Evolutionary conservation across 352 stramenopile genomes (phyloP).

Genomic region (Aphanomyces cochlioides): DNA sequence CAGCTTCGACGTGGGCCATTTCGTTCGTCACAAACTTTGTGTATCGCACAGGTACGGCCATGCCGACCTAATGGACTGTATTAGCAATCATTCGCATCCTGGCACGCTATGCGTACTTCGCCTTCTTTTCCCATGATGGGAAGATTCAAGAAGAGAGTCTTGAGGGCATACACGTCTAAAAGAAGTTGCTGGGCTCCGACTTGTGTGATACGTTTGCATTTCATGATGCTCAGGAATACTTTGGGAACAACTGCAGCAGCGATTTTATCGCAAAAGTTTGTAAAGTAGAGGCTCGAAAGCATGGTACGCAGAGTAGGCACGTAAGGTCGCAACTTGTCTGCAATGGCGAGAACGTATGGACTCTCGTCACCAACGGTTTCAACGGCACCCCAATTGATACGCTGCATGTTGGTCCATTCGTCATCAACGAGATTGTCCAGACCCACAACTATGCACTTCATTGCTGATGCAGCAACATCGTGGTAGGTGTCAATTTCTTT

Average conservation of each 20-base stretch:
- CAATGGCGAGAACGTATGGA: slow-evolving; percentile 91
- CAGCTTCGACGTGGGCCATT: slow-evolving; percentile 93
- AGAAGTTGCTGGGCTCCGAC: slow-evolving; percentile 97
- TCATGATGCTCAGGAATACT: slow-evolving; percentile 85
- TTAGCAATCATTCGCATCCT: too few relatives aligned
- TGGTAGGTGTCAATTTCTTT: slow-evolving; percentile 94
- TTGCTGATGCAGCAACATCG: slow-evolving; percentile 90
- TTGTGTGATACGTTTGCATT: slow-evolving; percentile 93
- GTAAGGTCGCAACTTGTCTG: slow-evolving; percentile 89
- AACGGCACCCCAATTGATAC: slow-evolving; percentile 92
- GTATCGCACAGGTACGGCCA: slow-evolving; percentile 90
- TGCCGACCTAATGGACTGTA: slow-evolving; percentile 19
- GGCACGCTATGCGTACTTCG: slow-evolving; percentile 35
- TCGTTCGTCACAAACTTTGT: slow-evolving; percentile 96
- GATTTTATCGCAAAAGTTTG: slow-evolving; percentile 98
- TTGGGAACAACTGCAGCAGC: slow-evolving; percentile 87
- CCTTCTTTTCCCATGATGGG: slow-evolving; percentile 76
- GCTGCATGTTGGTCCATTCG: slow-evolving; percentile 84
- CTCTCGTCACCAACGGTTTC: slow-evolving; percentile 95
- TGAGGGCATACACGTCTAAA: slow-evolving; percentile 97
- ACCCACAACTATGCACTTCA: slow-evolving; percentile 93
- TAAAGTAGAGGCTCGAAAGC: slow-evolving; percentile 92
- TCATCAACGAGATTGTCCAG: slow-evolving; percentile 90
- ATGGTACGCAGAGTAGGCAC: slow-evolving; percentile 88
- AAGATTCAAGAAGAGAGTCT: slow-evolving; percentile 94